Evolutionary conservation across 2,329 filamentous ascomycete species (phyloP), one percentile per base, ranked within the genome.

Genomic region (Sordariomycetes sp.): DNA sequence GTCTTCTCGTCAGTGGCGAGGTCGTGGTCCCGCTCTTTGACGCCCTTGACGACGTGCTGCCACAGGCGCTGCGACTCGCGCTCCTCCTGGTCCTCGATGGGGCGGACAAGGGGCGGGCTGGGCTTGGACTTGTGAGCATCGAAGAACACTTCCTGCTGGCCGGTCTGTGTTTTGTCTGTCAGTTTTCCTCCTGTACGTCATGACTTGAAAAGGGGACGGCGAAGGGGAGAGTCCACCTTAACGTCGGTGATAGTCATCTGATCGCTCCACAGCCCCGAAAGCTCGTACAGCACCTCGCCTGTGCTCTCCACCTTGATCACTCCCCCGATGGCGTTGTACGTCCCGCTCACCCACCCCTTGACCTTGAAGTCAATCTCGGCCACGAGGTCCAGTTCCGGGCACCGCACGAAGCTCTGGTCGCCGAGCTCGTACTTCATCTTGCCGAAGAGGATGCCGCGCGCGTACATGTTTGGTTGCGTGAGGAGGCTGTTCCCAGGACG

Each of bases 371-470:
- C 94, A 60, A 99, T 84, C 68, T 99, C 92, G 60, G 90, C 92
- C 28, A 84, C 81, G 20, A 99, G 77, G 59, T 90, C 86, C 20
- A 90, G 81, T 69, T 97, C 92, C 0, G 92, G 90, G 69, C 94
- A 97, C 62, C 86, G 82, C 22, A 99, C 89, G 64, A 90, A 89
- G 68, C 91, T 96, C 74, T 96, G 91, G 69, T 97, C 92, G 62
- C 92, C 94, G 8, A 99, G 82, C 74, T 99, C 94, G 71, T 97
- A 99, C 71, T 96, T 97, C 94, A 99, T 97, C 71, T 96, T 97
- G 53, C 94, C 94, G 66, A 99, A 96, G 10, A 99, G 77, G 60
- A 99, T 97, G 39, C 94, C 92, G 61, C 94, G 83, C 24, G 92
- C 94, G 70, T 99, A 99, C 90, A 99, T 99, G 74, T 99, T 99